Base-by-base conservation (phyloP, 2,329 filamentous ascomycete genomes). In the Dothistroma pini region DNA sequence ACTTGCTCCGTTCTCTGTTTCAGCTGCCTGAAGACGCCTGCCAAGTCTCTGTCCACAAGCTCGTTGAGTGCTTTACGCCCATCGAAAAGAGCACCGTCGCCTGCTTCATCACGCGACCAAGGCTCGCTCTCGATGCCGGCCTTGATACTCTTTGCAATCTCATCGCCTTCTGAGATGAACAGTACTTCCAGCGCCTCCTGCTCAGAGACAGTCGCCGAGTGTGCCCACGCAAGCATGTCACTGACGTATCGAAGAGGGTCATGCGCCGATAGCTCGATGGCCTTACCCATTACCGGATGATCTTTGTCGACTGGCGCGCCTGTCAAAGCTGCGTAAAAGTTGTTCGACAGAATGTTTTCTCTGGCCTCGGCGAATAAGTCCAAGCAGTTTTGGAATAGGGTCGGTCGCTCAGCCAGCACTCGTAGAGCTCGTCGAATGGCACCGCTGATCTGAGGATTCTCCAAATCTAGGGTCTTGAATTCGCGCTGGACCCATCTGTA, bases 171-270 rank as follows among this genome's bases (percentile, higher is more conserved):
- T 0, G 89, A 89, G 48, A 97, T 88, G 72, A 99, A 99, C 0
- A 99, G 80, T 1, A 91, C 86, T 74, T 97, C 93, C 6, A 99
- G 81, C 0, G 93, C 92, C 75, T 99, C 95, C 56, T 90, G 85
- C 75, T 99, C 95, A 34, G 93, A 96, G 0, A 99, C 95, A 0
- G 93, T 89, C 2, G 93, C 90, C 0, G 95, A 96, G 74, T 99
- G 95, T 6, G 89, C 87, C 95, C 95, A 99, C 5, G 95, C 95
- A 14, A 99, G 83, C 93, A 99, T 99, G 72, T 99, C 95, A 57
- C 95, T 92, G 2, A 96, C 87, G 74, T 97, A 97, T 21, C 95
- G 86, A 29, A 97, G 78, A 0, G 91, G 88, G 71, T 99, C 95
- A 73, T 97, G 93, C 0, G 95, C 93, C 11, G 88, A 89, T 69